Base-by-base conservation (phyloP, 768 basidiomycete genomes). In the Amyloporia xantha region DNA sequence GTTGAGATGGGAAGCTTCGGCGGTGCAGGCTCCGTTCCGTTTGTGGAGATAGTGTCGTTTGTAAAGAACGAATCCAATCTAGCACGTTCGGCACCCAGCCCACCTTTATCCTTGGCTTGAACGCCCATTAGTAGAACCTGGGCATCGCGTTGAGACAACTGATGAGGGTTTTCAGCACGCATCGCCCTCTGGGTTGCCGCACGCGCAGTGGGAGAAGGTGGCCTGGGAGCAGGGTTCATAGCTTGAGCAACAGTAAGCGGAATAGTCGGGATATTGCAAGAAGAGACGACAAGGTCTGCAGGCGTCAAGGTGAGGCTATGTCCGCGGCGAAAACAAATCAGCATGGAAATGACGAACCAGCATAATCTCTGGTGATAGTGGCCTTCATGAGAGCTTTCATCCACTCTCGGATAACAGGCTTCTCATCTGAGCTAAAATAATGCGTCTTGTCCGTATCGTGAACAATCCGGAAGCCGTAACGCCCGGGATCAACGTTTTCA, bases 311-410 rank as follows among this genome's bases (percentile, higher is more conserved):
- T 33, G n/a, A n/a, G n/a, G n/a, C n/a, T n/a, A n/a, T n/a, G n/a
- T n/a, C n/a, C n/a, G 19, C 10, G 39, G 19, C 9, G 10, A 41
- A 35, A 12, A 26, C 28, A 12, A 9, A n/a, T 42, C 44, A 38
- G 23, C 47, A 26, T 17, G 30, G 54, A 26, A 38, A 51, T 20
- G 44, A 33, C 85, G 33, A 59, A 94, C 92, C 86, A 7, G 85
- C 78, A 62, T 94, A 97, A 64, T 98, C 96, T 48, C 96, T 74
- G 7, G 81, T 85, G 57, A 99, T 99, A 11, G 95, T 97, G 2
- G 95, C 91, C 65, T 98, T 99, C 91, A 98, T 97, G 56, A 99
- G 81, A 6, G 94, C 91, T 71, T 98, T 99, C 96, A 98, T 98
- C 95, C 96, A 98, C 55, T 91, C 91, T n/a, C 96, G 81, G 41